These are phyloP conservation scores for Ilyonectria robusta DNA, from an alignment of 2,329 filamentous ascomycete species.

Conservation along the genomic window DNA sequence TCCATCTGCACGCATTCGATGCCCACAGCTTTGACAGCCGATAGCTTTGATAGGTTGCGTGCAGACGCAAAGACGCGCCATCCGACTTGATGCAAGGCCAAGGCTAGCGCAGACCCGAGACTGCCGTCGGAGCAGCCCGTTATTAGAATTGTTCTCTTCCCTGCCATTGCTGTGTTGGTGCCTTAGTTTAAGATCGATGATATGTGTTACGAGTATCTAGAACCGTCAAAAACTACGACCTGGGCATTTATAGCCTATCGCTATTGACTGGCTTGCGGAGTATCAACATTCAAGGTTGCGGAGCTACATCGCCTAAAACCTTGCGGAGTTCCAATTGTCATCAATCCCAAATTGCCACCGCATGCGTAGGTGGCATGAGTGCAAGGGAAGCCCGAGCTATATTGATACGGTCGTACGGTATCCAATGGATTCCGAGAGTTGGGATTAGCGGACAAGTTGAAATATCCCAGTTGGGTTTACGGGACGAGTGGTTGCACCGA, in stretches of 20 bases:
- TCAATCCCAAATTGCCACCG: no score
- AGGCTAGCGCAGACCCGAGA: conserved; percentile 50
- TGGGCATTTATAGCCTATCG: background rate
- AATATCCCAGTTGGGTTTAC: background rate
- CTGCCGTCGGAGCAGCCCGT: conserved; percentile 54
- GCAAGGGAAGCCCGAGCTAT: no score
- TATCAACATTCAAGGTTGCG: background rate
- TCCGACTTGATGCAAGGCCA: conserved; percentile 46
- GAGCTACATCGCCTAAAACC: background rate
- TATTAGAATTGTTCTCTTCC: conserved; percentile 46
- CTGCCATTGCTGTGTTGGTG: background rate
- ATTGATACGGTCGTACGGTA: background rate
- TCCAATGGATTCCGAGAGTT: background rate
- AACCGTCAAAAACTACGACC: background rate
- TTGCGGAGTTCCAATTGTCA: background rate
- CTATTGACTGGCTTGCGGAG: background rate
- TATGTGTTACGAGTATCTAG: background rate
- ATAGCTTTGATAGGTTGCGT: conserved; percentile 46
- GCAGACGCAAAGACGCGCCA: conserved; percentile 51
- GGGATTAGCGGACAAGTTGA: background rate
- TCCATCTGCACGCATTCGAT: conserved; percentile 46
- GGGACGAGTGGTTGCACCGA: background rate
- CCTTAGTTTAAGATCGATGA: background rate
- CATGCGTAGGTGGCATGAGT: no score
- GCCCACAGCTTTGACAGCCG: conserved; percentile 25